Percentiles rank a stretch among this genome's conserved stretches.
These are phyloP conservation scores for Panaeolus cyanescens DNA, from an alignment of 768 basidiomycete genomes.

Conservation along the genomic window DNA sequence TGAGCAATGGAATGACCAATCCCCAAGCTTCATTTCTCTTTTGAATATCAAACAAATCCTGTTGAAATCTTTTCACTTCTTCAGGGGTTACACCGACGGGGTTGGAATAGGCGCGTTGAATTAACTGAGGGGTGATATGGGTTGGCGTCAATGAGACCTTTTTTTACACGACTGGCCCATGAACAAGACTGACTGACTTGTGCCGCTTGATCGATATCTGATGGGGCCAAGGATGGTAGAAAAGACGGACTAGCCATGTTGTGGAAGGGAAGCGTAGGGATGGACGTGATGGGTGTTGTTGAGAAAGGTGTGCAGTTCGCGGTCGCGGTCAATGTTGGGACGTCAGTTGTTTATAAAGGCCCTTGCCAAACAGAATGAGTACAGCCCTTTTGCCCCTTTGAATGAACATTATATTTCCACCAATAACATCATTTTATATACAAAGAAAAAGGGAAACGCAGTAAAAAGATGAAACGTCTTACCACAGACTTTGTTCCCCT, in stretches of 20 bases:
- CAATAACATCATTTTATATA: too few species aligned
- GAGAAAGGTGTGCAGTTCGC: background rate
- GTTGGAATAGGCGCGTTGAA: slow-evolving; percentile 67
- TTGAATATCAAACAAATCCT: slow-evolving; percentile 76
- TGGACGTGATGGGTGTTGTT: background rate
- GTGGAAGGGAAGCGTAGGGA: background rate
- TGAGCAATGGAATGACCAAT: slow-evolving; percentile 74
- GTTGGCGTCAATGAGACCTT: background rate
- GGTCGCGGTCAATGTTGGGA: background rate
- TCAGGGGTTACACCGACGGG: slow-evolving; percentile 52
- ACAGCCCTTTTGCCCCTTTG: too few species aligned
- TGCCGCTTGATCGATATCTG: slow-evolving; percentile 58
- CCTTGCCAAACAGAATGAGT: background rate
- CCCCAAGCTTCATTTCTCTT: slow-evolving; percentile 83
- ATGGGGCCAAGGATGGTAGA: slow-evolving; percentile 52
- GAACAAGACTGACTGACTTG: slow-evolving; percentile 47
- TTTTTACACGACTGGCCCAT: slow-evolving; percentile 13
- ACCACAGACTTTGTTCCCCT: too few species aligned
- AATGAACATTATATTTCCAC: too few species aligned
- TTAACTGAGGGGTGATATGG: slow-evolving; percentile 47
- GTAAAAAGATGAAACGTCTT: too few species aligned
- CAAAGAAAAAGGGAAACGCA: too few species aligned
- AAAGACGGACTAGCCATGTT: slow-evolving; percentile 41
- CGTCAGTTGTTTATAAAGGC: background rate
- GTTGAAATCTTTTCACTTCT: slow-evolving; percentile 63